These are phyloP conservation scores for Starmerella floricola DNA, from an alignment of 805 yeast genomes.

Conservation along the genomic window DNA sequence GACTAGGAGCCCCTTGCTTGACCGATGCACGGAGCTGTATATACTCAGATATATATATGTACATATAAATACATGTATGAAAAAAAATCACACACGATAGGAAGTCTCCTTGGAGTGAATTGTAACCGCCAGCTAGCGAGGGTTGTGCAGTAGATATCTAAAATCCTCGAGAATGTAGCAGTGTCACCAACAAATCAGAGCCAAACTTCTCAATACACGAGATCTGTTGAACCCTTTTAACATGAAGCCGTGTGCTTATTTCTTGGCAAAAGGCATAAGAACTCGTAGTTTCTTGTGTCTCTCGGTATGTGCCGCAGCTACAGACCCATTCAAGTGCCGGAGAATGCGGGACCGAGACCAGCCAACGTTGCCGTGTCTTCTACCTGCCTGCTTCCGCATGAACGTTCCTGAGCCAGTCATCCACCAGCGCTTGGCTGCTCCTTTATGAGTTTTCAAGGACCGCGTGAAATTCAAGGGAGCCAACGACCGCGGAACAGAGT, in stretches of 20 bases:
- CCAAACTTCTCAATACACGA: too few relatives aligned
- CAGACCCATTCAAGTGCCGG: conserved; percentile 48
- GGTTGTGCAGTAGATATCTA: too few relatives aligned
- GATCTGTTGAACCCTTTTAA: too few relatives aligned
- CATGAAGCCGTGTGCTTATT: too few relatives aligned
- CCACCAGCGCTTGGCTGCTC: conserved; percentile 73
- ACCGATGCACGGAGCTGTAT: neutral
- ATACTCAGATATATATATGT: neutral
- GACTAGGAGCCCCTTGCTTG: neutral
- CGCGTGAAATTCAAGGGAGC: conserved; percentile 5
- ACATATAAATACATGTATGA: too few relatives aligned
- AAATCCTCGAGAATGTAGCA: too few relatives aligned
- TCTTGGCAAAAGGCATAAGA: conserved; percentile 20
- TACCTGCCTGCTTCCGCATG: conserved; percentile 67
- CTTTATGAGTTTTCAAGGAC: conserved; percentile 57
- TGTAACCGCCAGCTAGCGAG: too few relatives aligned
- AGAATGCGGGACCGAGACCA: conserved; percentile 49
- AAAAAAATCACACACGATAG: too few relatives aligned
- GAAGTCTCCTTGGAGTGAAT: too few relatives aligned
- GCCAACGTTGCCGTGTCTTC: conserved; percentile 88
- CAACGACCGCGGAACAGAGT: neutral
- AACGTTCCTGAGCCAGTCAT: conserved; percentile 54
- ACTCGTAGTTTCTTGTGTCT: conserved; percentile 21
- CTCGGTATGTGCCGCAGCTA: conserved; percentile 37
- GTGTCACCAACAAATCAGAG: too few relatives aligned